These are phyloP conservation scores for Elsinoe australis DNA, from an alignment of 2,329 filamentous ascomycete genomes.

Conservation along the genomic window DNA sequence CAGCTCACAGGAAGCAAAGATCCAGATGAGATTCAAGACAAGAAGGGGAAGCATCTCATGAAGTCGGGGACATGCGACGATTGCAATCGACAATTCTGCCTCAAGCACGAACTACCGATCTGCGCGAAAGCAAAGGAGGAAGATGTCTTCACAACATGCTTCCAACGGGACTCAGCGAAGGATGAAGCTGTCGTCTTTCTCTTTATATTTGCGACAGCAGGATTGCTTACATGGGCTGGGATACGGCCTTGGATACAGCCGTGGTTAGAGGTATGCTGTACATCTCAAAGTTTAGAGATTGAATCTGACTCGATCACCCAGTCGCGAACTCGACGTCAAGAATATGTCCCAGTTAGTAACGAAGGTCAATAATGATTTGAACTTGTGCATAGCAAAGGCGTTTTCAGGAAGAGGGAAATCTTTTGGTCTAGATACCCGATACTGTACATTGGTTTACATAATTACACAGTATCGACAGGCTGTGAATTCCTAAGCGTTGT, in stretches of 20 bases:
- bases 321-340: conserved; percentile 23
- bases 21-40: conserved; percentile 17
- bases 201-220: conserved; percentile 57
- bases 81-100: conserved; percentile 60
- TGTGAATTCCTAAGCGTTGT: too few relatives aligned
- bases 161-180: conserved; percentile 61
- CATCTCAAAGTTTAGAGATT: conserved; percentile 18
- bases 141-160: conserved; percentile 59
- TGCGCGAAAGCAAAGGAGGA: conserved; percentile 58
- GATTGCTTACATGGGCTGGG: conserved; percentile 54
- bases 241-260: conserved; percentile 50
- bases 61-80: conserved; percentile 51
- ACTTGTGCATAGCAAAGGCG: conserved; percentile 13
- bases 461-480: too few relatives aligned
- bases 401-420: not conserved
- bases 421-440: conserved; percentile 12
- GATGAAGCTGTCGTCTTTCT: conserved; percentile 59
- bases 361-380: conserved; percentile 17
- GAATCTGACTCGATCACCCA: not conserved
- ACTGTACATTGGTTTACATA: conserved; percentile 20
- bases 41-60: conserved; percentile 21
- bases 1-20: conserved; percentile 45
- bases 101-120: conserved; percentile 54
- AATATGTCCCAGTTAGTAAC: conserved; percentile 43
- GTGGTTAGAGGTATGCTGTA: conserved; percentile 22